phyloP scores from a whole-genome alignment of 1,139 yeast species.

The Suhomyces coccinellae region DNA sequence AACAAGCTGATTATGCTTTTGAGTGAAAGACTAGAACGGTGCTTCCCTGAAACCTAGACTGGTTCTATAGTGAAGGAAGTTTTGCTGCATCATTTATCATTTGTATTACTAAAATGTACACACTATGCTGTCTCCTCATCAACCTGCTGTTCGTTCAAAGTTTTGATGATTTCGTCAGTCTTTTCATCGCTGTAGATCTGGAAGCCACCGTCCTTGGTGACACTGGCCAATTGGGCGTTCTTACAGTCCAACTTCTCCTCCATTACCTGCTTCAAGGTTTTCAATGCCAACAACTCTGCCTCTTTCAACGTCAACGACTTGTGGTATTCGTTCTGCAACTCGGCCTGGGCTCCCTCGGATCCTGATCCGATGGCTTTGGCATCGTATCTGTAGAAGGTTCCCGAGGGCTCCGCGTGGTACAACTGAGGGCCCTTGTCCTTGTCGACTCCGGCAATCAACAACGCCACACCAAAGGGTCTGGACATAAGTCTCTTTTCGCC shows the following conservation, averaged over 20 bases:
- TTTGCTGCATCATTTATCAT: slow-evolving; percentile 4
- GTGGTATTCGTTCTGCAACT: slow-evolving; percentile 94
- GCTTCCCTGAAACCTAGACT: slow-evolving; percentile 29
- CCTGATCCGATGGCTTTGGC: slow-evolving; percentile 99
- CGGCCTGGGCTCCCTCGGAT: slow-evolving; percentile 98
- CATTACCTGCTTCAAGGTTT: slow-evolving; percentile 96
- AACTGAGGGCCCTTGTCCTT: slow-evolving; percentile 92
- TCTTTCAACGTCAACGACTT: slow-evolving; percentile 90
- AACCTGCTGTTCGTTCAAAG: slow-evolving; percentile 68
- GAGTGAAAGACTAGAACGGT: slow-evolving; percentile 52
- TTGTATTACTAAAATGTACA: slow-evolving; percentile 6
- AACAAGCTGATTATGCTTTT: slow-evolving; percentile 56
- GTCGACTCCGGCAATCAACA: slow-evolving; percentile 93
- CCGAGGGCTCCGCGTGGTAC: slow-evolving; percentile 98
- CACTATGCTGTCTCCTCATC: slow-evolving; percentile 26
- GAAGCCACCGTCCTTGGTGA: slow-evolving; percentile 85
- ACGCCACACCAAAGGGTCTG: slow-evolving; percentile 98
- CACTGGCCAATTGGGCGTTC: slow-evolving; percentile 93
- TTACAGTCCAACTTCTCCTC: slow-evolving; percentile 96
- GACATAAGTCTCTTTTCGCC: slow-evolving; percentile 98
- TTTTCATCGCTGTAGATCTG: slow-evolving; percentile 81
- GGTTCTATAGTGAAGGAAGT: background rate
- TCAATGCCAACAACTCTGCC: slow-evolving; percentile 87
- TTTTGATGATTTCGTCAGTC: slow-evolving; percentile 78
- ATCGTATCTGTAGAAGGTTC: slow-evolving; percentile 95